A percentile compares a stretch with the other conserved stretches of the same genome.
Evolutionary conservation across 2,329 filamentous ascomycete species (phyloP).

Genomic region (Golovinomyces cichoracearum): DNA sequence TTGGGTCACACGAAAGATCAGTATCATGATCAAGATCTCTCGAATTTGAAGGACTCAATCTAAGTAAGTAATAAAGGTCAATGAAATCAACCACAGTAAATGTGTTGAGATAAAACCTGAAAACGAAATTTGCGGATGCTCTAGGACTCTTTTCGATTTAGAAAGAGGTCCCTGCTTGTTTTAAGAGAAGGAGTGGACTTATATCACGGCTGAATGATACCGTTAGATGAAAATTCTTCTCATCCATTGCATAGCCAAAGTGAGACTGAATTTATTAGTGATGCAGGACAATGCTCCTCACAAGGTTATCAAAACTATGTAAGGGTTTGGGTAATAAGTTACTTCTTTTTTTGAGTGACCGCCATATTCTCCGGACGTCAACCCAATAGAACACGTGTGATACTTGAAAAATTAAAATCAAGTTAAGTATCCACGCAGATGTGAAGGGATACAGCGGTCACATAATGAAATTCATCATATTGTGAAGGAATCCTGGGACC

Average conservation of each 20-base stretch:
- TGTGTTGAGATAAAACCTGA: not conserved
- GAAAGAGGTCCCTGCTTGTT: not conserved
- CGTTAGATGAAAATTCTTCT: not conserved
- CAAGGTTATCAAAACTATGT: not conserved
- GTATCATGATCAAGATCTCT: not conserved
- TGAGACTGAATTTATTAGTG: not conserved
- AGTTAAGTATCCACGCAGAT: slow-evolving; percentile 3
- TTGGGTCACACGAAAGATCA: not conserved
- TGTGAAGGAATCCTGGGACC: slow-evolving; percentile 6
- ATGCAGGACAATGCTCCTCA: not conserved
- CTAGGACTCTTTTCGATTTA: not conserved
- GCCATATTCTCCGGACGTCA: not conserved
- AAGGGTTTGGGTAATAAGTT: not conserved
- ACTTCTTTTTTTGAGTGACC: not conserved
- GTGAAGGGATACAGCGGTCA: slow-evolving; percentile 1
- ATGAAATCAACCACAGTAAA: not conserved
- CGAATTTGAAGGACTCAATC: not conserved
- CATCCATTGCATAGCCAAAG: not conserved
- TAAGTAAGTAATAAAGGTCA: not conserved
- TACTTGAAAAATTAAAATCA: not conserved
- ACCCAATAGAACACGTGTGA: not conserved
- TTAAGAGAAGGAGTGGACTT: not conserved
- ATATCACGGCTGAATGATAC: not conserved
- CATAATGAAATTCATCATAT: slow-evolving; percentile 2
- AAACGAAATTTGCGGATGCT: not conserved